These are phyloP conservation scores for Lipomyces lipofer DNA, from an alignment of 805 yeast species.

Conservation along the genomic window DNA sequence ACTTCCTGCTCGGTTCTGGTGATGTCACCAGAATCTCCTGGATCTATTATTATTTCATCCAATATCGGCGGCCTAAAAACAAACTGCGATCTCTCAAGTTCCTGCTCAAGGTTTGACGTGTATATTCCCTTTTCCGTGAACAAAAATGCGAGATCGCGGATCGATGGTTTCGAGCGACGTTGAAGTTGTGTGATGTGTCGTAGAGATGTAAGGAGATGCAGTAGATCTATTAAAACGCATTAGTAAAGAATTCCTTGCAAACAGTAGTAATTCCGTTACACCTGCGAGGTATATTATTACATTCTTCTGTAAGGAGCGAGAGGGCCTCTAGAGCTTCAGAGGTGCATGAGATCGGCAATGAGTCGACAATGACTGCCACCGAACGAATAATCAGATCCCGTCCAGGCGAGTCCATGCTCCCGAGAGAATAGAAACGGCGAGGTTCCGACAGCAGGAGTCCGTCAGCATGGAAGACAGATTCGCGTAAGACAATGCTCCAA, in stretches of 20 bases:
- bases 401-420: too few relatives aligned
- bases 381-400: too few relatives aligned
- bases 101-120: conserved; percentile 38
- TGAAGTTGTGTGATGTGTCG: conserved; percentile 38
- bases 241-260: not conserved
- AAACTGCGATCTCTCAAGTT: conserved; percentile 23
- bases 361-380: conserved; percentile 15
- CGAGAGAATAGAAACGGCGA: too few relatives aligned
- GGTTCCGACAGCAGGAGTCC: too few relatives aligned
- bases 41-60: not conserved
- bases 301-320: conserved; percentile 22
- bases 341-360: conserved; percentile 18
- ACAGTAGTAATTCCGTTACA: too few relatives aligned
- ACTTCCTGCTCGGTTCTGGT: conserved; percentile 1
- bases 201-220: conserved; percentile 33
- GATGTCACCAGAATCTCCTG: not conserved
- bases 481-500: too few relatives aligned
- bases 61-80: conserved; percentile 9
- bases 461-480: too few relatives aligned
- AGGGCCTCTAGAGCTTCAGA: conserved; percentile 21
- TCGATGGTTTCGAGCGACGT: conserved; percentile 40
- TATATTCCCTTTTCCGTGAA: conserved; percentile 37
- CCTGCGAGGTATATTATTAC: too few relatives aligned
- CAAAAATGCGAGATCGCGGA: conserved; percentile 39
- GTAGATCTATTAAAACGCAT: conserved; percentile 10